Percentiles rank a stretch among this genome's conserved stretches.
phyloP scores from a whole-genome alignment of 768 basidiomycete genomes.

The Thelephora ganbajun region DNA sequence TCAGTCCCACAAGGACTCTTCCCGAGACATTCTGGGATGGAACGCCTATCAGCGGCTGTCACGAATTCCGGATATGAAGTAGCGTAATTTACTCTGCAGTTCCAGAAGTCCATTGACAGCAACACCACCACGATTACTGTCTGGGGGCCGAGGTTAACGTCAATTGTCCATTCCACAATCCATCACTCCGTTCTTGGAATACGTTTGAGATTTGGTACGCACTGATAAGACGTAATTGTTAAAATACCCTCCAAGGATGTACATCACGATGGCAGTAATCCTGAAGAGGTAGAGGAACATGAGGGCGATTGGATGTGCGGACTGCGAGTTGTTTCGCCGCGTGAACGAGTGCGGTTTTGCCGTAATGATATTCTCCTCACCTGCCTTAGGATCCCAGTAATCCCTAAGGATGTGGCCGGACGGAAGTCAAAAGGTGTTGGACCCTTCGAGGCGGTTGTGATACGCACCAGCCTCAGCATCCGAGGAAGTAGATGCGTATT shows the following conservation, averaged over 20 bases:
- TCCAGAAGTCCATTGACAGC: slow-evolving; percentile 98
- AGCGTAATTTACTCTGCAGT: slow-evolving; percentile 60
- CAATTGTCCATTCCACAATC: background rate
- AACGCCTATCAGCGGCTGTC: background rate
- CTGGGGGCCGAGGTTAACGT: slow-evolving; percentile 18
- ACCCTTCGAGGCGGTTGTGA: background rate
- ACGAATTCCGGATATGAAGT: background rate
- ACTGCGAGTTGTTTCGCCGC: slow-evolving; percentile 25
- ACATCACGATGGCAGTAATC: slow-evolving; percentile 76
- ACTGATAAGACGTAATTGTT: slow-evolving; percentile 89
- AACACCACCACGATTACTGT: slow-evolving; percentile 89
- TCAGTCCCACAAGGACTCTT: slow-evolving; percentile 80
- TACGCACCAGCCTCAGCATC: slow-evolving; percentile 69
- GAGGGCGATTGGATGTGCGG: slow-evolving; percentile 71
- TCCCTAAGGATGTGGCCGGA: slow-evolving; percentile 17
- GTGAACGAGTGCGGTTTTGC: background rate
- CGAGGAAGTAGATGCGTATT: slow-evolving; percentile 38
- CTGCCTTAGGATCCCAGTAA: slow-evolving; percentile 68
- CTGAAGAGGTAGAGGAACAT: slow-evolving; percentile 86
- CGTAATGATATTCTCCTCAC: slow-evolving; percentile 21
- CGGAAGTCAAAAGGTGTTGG: background rate
- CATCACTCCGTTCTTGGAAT: background rate
- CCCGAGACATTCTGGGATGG: slow-evolving; percentile 76
- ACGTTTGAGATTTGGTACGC: slow-evolving; percentile 15
- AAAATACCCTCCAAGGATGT: slow-evolving; percentile 86